These are phyloP conservation scores for Eucalyptus viminalis DNA, from an alignment of 345 rosid species.

Conservation along the genomic window DNA sequence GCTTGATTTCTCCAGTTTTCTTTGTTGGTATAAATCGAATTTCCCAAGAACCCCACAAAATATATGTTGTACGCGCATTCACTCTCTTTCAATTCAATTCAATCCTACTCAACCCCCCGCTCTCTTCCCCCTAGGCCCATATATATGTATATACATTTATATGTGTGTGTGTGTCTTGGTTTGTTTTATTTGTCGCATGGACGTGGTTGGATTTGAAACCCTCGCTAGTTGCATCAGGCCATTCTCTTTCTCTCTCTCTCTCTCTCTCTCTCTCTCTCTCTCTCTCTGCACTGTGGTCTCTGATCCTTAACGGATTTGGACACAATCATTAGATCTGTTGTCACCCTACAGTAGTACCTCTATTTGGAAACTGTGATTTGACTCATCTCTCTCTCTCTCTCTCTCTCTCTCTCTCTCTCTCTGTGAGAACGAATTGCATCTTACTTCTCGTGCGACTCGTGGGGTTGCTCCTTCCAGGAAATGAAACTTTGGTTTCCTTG, in stretches of 20 bases:
- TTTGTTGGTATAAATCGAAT: slow-evolving; percentile 58
- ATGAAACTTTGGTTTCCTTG: background rate
- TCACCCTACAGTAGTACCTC: slow-evolving; percentile 4
- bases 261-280: background rate
- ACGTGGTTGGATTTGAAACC: background rate
- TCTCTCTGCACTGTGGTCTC: background rate
- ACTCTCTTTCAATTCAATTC: background rate
- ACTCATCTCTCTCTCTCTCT: background rate
- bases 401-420: background rate
- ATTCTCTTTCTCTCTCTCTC: background rate
- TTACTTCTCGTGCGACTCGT: background rate
- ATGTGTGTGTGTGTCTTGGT: background rate
- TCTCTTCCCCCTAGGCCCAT: background rate
- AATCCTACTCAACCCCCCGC: background rate
- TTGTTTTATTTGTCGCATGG: background rate
- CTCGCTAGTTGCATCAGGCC: background rate
- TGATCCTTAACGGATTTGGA: slow-evolving; percentile 27
- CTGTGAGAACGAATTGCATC: background rate
- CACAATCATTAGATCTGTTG: slow-evolving; percentile 16
- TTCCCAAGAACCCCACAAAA: slow-evolving; percentile 23
- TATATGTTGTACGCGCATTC: background rate
- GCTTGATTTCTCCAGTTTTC: slow-evolving; percentile 29
- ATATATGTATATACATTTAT: too few species aligned
- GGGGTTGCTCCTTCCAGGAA: background rate
- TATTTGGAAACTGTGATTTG: slow-evolving; percentile 15